These are phyloP conservation scores for Cynara cardunculus DNA, from an alignment of 129 eudicot genomes.

Conservation along the genomic window DNA sequence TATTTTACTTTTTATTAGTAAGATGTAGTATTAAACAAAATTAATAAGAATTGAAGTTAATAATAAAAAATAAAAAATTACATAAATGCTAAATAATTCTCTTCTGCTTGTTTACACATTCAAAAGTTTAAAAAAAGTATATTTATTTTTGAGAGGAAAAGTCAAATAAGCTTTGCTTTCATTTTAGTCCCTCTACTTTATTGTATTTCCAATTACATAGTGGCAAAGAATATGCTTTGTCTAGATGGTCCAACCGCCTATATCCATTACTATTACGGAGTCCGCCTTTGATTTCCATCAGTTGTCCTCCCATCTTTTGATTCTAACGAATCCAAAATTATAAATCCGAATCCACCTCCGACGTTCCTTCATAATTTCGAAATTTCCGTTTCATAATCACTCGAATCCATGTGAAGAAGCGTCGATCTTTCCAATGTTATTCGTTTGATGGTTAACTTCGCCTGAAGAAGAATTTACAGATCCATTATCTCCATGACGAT, in stretches of 20 bases:
- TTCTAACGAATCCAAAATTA: not conserved
- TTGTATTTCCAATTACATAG: not conserved
- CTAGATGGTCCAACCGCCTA: not conserved
- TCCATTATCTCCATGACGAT: conserved; percentile 18
- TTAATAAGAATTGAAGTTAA: no score
- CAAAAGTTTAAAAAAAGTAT: no score
- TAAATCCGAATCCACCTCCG: not conserved
- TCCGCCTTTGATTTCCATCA: not conserved
- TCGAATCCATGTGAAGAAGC: not conserved
- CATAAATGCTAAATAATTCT: no score
- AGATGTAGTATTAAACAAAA: no score
- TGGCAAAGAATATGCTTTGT: not conserved
- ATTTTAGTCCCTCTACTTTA: not conserved
- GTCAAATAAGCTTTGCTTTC: not conserved
- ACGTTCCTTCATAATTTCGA: not conserved
- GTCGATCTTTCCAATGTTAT: not conserved
- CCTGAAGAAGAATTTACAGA: not conserved
- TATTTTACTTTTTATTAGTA: no score
- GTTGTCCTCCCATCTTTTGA: not conserved
- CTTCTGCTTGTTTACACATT: no score
- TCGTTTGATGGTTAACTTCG: not conserved
- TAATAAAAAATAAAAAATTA: no score
- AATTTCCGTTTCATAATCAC: not conserved
- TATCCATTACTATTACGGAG: no score
- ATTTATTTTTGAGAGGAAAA: no score